phyloP scores from a whole-genome alignment of 2,329 filamentous ascomycete genomes.

The Penicillium sp. region DNA sequence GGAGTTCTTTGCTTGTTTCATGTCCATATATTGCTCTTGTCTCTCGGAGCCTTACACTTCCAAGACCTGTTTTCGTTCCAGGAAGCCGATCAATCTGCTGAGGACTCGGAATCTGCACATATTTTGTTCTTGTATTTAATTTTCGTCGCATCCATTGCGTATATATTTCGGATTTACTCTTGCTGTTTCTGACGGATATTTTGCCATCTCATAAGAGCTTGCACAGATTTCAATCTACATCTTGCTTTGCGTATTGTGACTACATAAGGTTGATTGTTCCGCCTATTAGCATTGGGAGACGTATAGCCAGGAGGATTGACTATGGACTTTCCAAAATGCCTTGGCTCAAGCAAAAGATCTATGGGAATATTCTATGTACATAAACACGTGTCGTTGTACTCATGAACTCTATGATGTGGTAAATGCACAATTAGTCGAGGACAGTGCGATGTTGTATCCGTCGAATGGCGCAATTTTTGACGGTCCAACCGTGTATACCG shows the following conservation, averaged over 20 bases:
- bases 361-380: neutral
- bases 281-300: neutral
- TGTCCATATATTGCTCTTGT: conserved; percentile 2
- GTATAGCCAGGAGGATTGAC: neutral
- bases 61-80: neutral
- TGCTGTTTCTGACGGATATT: neutral
- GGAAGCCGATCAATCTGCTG: neutral
- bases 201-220: neutral
- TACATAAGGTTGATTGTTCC: neutral
- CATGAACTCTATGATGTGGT: neutral
- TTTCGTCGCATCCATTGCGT: conserved; percentile 3
- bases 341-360: neutral
- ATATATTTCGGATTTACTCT: neutral
- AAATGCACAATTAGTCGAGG: neutral
- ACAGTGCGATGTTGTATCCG: neutral
- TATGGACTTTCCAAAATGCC: neutral
- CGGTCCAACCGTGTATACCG: neutral
- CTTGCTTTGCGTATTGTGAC: neutral
- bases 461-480: neutral
- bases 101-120: conserved; percentile 3
- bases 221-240: neutral
- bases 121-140: conserved; percentile 17
- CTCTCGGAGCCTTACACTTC: neutral
- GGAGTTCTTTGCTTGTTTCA: conserved; percentile 16
- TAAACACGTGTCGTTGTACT: neutral